These are phyloP conservation scores for Coemansia sp. DNA, from an alignment of 192 early-diverging fungal species.

Conservation along the genomic window DNA sequence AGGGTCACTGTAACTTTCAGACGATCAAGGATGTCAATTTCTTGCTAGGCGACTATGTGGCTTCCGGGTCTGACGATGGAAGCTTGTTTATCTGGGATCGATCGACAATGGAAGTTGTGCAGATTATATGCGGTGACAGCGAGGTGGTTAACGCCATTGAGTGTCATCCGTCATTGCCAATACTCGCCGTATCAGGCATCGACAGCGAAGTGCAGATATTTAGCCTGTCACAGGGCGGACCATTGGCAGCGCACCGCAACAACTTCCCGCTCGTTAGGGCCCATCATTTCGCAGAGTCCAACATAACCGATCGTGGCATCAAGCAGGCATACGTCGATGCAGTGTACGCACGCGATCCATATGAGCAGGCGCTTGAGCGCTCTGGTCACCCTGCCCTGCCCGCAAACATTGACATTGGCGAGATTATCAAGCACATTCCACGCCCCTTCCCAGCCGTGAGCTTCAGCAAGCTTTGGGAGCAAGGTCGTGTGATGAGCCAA, in stretches of 20 bases:
- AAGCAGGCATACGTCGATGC: conserved; percentile 11
- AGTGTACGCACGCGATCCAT: conserved; percentile 32
- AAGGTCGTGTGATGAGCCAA: conserved; percentile 10
- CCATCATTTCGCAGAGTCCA: conserved; percentile 13
- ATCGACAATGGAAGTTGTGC: conserved; percentile 56
- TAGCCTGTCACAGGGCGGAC: conserved; percentile 47
- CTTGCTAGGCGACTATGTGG: conserved; percentile 64
- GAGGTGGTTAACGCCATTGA: conserved; percentile 61
- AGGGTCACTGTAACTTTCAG: conserved; percentile 44
- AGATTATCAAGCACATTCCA: neutral
- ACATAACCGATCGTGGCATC: conserved; percentile 1
- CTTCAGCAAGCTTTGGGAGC: conserved; percentile 18
- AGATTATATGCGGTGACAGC: conserved; percentile 66
- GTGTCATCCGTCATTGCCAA: conserved; percentile 59
- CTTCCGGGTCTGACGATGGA: conserved; percentile 80
- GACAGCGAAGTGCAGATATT: conserved; percentile 74
- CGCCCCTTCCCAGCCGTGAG: conserved; percentile 29
- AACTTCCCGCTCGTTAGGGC: conserved; percentile 32
- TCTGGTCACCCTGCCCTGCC: conserved; percentile 16
- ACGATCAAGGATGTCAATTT: conserved; percentile 78
- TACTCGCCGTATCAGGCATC: conserved; percentile 71
- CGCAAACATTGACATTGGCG: neutral
- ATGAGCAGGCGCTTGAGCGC: conserved; percentile 17
- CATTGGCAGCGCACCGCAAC: conserved; percentile 21
- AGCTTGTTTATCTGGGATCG: conserved; percentile 68